Conservation (phyloP, 73 alveolate species). For the Paramecium sonneborni region DNA sequence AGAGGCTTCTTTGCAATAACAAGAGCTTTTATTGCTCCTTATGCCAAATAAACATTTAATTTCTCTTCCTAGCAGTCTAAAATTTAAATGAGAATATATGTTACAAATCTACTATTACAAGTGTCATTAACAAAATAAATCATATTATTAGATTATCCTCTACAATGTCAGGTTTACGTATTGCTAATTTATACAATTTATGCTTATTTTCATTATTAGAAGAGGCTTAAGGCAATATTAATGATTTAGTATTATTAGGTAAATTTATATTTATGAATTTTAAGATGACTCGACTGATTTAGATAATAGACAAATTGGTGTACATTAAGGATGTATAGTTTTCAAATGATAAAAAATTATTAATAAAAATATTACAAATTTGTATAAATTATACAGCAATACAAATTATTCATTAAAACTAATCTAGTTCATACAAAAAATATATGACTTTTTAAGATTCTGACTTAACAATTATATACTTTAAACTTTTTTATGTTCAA, state of each 20-base stretch:
- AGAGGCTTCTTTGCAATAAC: conserved; percentile 19
- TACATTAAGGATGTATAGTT: conserved; percentile 35
- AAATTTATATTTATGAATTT: background rate
- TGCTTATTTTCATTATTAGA: conserved; percentile 6
- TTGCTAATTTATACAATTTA: background rate
- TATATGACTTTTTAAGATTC: no score
- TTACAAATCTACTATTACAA: background rate
- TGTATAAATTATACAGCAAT: no score
- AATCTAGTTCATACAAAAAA: no score
- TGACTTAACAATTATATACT: no score
- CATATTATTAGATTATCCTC: background rate
- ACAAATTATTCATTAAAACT: no score
- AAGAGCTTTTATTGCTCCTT: conserved; percentile 37
- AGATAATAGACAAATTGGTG: conserved; percentile 36
- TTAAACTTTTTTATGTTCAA: no score
- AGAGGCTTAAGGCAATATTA: conserved; percentile 38
- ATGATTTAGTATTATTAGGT: background rate
- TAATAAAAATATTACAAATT: background rate
- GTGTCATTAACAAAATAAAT: background rate
- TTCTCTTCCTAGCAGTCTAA: background rate
- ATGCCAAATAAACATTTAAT: background rate
- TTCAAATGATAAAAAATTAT: background rate
- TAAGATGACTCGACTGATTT: conserved; percentile 40
- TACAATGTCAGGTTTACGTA: background rate
- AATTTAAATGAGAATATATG: background rate